Evolutionary conservation across 371 early-diverging fungal genomes (phyloP), one percentile per base, ranked within the genome.

Genomic region (Mucor plumbeus): DNA sequence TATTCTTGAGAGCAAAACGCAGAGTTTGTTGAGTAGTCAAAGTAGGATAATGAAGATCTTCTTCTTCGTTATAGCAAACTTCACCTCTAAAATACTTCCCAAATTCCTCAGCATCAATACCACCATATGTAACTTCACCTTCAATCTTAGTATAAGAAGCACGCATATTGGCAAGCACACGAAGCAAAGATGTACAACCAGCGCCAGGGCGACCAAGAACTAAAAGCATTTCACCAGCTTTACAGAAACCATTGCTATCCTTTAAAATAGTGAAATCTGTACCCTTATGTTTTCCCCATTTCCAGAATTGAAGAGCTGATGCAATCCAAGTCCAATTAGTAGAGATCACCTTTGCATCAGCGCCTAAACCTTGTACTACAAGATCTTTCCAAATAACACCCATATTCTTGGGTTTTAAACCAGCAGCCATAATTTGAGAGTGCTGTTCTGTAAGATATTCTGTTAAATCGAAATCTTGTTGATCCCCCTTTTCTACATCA

Each of bases 141-240:
- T 70, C 55, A 15, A 92, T 79, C 0, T 67, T 67, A 36, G 84
- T 84, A 71, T 85, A 92, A 21, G 87, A 82, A 53, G 77, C 76
- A 53, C 89, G 87, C 47, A 87, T 82, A 64, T 90, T 89, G 31
- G 90, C 84, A 3, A 91, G 74, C 6, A 90, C 85, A 10, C 87
- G 85, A 34, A 91, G 72, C 31, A 91, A 67, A 19, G 88, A 87
- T 13, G 88, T 87, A 62, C 90, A 89, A 34, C 92, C 92, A 4
- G 92, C 76, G 21, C 90, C 92, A n/a, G 92, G 92, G 15, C 88
- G 85, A 9, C 92, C 92, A 9, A 92, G 80, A 1, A 92, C 90
- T 7, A 92, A 71, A 43, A 92, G 71, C 90, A 92, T 90, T 70
- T 92, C 90, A 17, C 92, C 92, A 81, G 81, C 75, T 6, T 75